Percentiles rank a stretch among this genome's conserved stretches.
Conservation (phyloP, 441 rosid species). For the Bruguiera hainesii region DNA sequence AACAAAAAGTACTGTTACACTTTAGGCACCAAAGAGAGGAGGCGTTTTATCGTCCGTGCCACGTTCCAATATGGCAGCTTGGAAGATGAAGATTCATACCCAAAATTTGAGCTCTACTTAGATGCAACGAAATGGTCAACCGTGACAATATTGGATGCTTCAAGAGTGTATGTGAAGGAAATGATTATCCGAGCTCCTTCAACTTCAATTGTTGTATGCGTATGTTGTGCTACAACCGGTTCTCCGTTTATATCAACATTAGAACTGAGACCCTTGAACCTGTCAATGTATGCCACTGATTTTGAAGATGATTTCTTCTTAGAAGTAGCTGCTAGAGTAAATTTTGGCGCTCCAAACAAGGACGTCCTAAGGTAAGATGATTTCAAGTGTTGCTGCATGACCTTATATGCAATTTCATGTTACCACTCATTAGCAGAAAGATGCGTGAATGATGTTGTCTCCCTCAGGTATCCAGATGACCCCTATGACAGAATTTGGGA, state of each 20-base stretch:
- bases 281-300: constrained; percentile 86
- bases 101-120: constrained; percentile 74
- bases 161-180: constrained; percentile 70
- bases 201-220: constrained; percentile 68
- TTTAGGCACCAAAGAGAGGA: constrained; percentile 61
- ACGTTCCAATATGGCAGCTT: constrained; percentile 72
- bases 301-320: constrained; percentile 79
- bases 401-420: background rate
- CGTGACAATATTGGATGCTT: constrained; percentile 58
- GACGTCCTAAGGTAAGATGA: constrained; percentile 61
- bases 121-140: constrained; percentile 95
- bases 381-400: background rate
- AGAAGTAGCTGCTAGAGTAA: constrained; percentile 86
- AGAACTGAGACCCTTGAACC: constrained; percentile 81
- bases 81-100: constrained; percentile 60
- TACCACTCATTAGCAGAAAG: background rate
- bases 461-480: constrained; percentile 91
- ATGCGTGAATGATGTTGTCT: constrained; percentile 8
- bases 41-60: constrained; percentile 79
- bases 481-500: constrained; percentile 98
- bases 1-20: constrained; percentile 76
- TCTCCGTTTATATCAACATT: constrained; percentile 88
- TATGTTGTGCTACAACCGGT: constrained; percentile 87
- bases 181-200: constrained; percentile 83
- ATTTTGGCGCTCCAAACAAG: constrained; percentile 71